These are phyloP conservation scores for Hyphopichia wangnamkhiaoensis DNA, from an alignment of 1,139 yeast species.

Conservation along the genomic window DNA sequence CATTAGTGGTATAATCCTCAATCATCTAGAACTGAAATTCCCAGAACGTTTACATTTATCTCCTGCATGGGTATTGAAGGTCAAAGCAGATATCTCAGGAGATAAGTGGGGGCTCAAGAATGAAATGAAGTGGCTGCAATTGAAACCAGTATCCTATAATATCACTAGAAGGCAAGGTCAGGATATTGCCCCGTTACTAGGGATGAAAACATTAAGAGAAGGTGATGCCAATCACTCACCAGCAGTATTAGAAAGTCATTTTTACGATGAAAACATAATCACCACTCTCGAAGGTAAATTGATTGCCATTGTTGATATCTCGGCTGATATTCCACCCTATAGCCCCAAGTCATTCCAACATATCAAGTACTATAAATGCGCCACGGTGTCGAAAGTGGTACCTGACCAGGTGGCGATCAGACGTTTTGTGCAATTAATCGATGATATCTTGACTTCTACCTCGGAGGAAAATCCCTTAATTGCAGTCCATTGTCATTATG, in stretches of 20 bases:
- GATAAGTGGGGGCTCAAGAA: conserved; percentile 82
- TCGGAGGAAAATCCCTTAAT: conserved; percentile 37
- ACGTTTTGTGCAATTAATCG: conserved; percentile 56
- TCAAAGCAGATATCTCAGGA: conserved; percentile 62
- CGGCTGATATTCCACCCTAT: conserved; percentile 77
- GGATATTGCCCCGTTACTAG: conserved; percentile 54
- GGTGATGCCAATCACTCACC: conserved; percentile 68
- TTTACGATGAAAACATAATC: conserved; percentile 36
- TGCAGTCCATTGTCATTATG: conserved; percentile 81
- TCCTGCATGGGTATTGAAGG: conserved; percentile 63
- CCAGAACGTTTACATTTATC: conserved; percentile 52
- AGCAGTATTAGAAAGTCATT: conserved; percentile 44
- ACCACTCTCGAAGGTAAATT: conserved; percentile 36
- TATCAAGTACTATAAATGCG: conserved; percentile 65
- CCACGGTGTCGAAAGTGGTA: conserved; percentile 77
- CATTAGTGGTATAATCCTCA: conserved; percentile 61
- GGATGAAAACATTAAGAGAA: conserved; percentile 76
- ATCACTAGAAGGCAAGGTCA: conserved; percentile 33
- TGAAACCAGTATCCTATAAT: conserved; percentile 50
- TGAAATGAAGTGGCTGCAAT: conserved; percentile 67
- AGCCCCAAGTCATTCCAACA: conserved; percentile 57
- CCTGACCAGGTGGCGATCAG: conserved; percentile 66
- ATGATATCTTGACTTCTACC: conserved; percentile 38
- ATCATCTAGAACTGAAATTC: conserved; percentile 54
- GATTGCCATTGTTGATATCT: conserved; percentile 66